Conservation (phyloP, 257 asterid species). For the Solanum megistacrolobum region DNA sequence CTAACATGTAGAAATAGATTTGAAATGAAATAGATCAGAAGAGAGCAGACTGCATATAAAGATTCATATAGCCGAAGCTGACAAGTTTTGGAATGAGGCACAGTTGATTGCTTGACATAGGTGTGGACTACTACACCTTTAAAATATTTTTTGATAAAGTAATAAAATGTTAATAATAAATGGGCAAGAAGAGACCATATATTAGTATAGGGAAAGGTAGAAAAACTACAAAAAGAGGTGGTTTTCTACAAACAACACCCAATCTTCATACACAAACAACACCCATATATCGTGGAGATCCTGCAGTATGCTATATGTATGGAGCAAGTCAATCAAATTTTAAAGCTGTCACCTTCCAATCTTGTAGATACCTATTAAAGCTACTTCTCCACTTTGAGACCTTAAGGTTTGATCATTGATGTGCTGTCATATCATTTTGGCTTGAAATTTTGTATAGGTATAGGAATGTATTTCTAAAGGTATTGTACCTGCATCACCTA, state of each 20-base stretch:
- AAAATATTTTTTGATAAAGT: background rate
- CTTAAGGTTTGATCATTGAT: background rate
- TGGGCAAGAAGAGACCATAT: background rate
- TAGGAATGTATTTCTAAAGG: background rate
- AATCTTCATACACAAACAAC: background rate
- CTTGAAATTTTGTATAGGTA: background rate
- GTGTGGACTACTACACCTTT: background rate
- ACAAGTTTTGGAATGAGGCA: background rate
- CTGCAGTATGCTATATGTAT: background rate
- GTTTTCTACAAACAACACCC: background rate
- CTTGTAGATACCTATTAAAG: background rate
- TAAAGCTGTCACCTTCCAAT: background rate
- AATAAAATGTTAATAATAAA: background rate
- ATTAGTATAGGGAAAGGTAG: background rate
- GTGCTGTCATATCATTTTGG: background rate
- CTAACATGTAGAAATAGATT: background rate
- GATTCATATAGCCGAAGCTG: background rate
- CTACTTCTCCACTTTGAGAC: background rate
- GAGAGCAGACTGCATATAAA: background rate
- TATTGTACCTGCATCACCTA: background rate
- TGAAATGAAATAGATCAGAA: background rate
- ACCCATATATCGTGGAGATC: background rate
- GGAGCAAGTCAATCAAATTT: background rate
- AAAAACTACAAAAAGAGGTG: background rate
- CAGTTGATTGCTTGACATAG: background rate